phyloP scores from a whole-genome alignment of 2,329 filamentous ascomycete species.

The Lecanicillium sp. region DNA sequence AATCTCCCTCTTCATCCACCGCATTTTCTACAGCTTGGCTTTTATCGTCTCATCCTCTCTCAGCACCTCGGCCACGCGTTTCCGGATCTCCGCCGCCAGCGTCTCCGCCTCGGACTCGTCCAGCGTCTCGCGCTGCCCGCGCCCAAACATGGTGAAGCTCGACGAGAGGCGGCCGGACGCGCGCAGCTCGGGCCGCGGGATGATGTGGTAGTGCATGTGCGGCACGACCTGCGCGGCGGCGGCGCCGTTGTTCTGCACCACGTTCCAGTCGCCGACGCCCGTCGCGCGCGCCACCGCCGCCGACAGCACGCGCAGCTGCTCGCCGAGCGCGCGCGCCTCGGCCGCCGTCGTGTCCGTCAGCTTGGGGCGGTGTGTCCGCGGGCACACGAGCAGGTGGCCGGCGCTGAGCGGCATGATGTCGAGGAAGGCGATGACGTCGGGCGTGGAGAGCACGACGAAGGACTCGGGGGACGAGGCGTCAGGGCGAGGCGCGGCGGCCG shows the following conservation, averaged over 20 bases:
- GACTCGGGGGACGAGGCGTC: conserved; percentile 34
- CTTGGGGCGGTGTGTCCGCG: conserved; percentile 70
- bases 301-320: conserved; percentile 65
- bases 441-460: conserved; percentile 71
- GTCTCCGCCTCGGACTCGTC: conserved; percentile 66
- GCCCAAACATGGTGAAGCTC: conserved; percentile 79
- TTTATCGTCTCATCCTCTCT: conserved; percentile 30
- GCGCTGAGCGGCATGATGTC: conserved; percentile 84
- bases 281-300: conserved; percentile 63
- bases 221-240: conserved; percentile 88
- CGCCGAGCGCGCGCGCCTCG: conserved; percentile 63
- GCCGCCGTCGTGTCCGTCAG: conserved; percentile 60
- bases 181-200: conserved; percentile 69
- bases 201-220: conserved; percentile 92
- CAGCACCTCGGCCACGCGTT: conserved; percentile 42
- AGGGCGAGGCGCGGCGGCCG: conserved; percentile 23
- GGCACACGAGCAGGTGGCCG: conserved; percentile 78
- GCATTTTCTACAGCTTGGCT: conserved; percentile 32
- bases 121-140: conserved; percentile 64
- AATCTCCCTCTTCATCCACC: too few relatives aligned
- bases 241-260: conserved; percentile 92
- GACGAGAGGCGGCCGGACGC: conserved; percentile 47
- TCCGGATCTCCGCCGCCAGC: conserved; percentile 51
- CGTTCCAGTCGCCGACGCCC: conserved; percentile 81
- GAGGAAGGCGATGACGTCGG: conserved; percentile 75